Percentiles rank a stretch among this genome's conserved stretches.
Conservation (phyloP, 352 stramenopile genomes). For the Aphanomyces invadans region DNA sequence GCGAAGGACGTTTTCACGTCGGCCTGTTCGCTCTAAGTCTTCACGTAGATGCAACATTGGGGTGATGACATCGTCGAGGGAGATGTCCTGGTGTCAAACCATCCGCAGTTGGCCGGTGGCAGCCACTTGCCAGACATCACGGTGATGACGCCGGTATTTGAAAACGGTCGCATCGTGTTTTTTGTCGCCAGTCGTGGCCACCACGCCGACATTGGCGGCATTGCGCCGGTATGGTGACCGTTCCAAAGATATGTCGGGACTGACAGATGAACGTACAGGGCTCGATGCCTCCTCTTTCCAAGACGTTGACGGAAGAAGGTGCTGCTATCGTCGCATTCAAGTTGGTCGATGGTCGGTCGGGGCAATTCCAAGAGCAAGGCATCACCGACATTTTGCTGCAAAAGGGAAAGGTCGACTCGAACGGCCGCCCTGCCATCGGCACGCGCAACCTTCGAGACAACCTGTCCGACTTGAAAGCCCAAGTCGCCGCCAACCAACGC, state of each 20-base stretch:
- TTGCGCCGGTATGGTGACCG: constrained; percentile 70
- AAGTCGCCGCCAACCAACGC: constrained; percentile 97
- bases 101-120: constrained; percentile 96
- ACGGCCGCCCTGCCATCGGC: constrained; percentile 79
- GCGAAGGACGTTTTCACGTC: constrained; percentile 26
- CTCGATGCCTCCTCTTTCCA: constrained; percentile 94
- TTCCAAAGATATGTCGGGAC: neutral
- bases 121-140: constrained; percentile 98
- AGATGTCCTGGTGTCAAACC: constrained; percentile 98
- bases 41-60: constrained; percentile 54
- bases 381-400: constrained; percentile 94
- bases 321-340: constrained; percentile 99
- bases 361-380: constrained; percentile 94
- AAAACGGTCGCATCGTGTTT: constrained; percentile 90
- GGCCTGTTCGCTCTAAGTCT: neutral
- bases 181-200: constrained; percentile 98
- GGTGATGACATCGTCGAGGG: constrained; percentile 89
- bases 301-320: constrained; percentile 95
- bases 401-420: constrained; percentile 76
- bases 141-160: constrained; percentile 99
- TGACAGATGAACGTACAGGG: constrained; percentile 26
- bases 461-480: constrained; percentile 94
- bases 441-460: constrained; percentile 97
- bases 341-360: constrained; percentile 89
- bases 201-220: constrained; percentile 97